Percentiles rank a stretch among this genome's conserved stretches.
phyloP scores from a whole-genome alignment of 768 basidiomycete species.

The Macrolepiota albuminosa region DNA sequence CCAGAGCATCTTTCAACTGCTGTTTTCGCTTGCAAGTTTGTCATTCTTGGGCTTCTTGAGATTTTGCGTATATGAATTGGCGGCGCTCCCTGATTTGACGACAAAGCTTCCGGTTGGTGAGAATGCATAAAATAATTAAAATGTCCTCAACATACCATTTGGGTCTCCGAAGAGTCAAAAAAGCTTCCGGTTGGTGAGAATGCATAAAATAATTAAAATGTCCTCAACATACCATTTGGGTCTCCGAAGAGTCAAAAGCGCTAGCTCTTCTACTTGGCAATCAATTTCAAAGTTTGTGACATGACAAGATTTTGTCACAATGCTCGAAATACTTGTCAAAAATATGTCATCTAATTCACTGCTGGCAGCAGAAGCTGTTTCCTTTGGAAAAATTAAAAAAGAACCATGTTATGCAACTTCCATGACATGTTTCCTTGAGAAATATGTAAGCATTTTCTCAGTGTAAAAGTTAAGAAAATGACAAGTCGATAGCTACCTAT shows the following conservation, averaged over 20 bases:
- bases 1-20: constrained; percentile 87
- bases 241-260: constrained; percentile 20
- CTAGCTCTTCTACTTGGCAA: neutral
- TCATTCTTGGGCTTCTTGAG: constrained; percentile 89
- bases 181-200: constrained; percentile 40
- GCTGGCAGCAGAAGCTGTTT: no score
- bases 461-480: no score
- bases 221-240: constrained; percentile 11
- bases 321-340: neutral
- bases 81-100: constrained; percentile 89
- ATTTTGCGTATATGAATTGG: constrained; percentile 96
- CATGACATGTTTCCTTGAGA: no score
- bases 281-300: constrained; percentile 5
- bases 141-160: constrained; percentile 10
- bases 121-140: neutral
- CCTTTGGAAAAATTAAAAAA: no score
- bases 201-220: neutral
- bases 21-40: constrained; percentile 94
- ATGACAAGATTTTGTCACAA: constrained; percentile 1
- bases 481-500: no score
- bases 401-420: no score
- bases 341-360: neutral
- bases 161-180: constrained; percentile 19
- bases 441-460: no score
- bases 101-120: constrained; percentile 54